Evolutionary conservation across 306 rosid genomes (phyloP).

Genomic region (Quercus dentata): DNA sequence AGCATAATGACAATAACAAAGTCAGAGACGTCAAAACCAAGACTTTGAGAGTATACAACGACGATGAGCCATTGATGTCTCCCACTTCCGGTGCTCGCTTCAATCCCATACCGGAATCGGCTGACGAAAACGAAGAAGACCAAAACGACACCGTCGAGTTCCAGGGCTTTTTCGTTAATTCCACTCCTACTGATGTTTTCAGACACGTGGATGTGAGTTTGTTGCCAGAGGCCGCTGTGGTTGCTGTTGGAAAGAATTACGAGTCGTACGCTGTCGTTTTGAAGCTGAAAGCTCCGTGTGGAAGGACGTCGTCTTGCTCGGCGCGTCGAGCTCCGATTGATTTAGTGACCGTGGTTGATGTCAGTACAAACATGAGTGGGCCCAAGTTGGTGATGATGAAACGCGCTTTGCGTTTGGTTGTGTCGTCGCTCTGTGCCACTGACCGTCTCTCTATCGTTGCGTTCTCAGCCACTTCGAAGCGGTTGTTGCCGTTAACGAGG

Average conservation of each 20-base stretch:
- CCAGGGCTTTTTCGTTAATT: slow-evolving; percentile 56
- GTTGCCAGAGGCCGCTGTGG: slow-evolving; percentile 74
- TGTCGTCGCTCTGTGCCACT: slow-evolving; percentile 57
- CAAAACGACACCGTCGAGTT: slow-evolving; percentile 44
- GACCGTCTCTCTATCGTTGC: slow-evolving; percentile 90
- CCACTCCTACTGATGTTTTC: slow-evolving; percentile 14
- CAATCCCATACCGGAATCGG: slow-evolving; percentile 81
- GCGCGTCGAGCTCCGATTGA: slow-evolving; percentile 61
- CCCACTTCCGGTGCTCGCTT: slow-evolving; percentile 62
- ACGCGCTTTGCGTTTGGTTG: slow-evolving; percentile 55
- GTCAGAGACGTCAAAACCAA: slow-evolving; percentile 49
- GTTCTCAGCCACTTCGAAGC: slow-evolving; percentile 75
- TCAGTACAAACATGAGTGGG: slow-evolving; percentile 45
- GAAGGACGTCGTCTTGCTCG: background rate
- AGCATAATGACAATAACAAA: background rate
- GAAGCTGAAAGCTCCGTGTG: slow-evolving; percentile 58
- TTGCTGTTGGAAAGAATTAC: slow-evolving; percentile 56
- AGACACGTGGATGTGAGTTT: slow-evolving; percentile 44
- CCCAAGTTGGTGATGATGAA: slow-evolving; percentile 63
- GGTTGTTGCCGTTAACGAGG: slow-evolving; percentile 60
- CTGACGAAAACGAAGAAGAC: slow-evolving; percentile 69
- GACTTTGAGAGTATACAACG: slow-evolving; percentile 60
- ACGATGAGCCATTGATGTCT: slow-evolving; percentile 82
- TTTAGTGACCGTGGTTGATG: slow-evolving; percentile 71
- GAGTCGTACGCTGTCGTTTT: slow-evolving; percentile 69